Evolutionary conservation across 768 basidiomycete genomes (phyloP).

Genomic region (Lentinula aciculospora): DNA sequence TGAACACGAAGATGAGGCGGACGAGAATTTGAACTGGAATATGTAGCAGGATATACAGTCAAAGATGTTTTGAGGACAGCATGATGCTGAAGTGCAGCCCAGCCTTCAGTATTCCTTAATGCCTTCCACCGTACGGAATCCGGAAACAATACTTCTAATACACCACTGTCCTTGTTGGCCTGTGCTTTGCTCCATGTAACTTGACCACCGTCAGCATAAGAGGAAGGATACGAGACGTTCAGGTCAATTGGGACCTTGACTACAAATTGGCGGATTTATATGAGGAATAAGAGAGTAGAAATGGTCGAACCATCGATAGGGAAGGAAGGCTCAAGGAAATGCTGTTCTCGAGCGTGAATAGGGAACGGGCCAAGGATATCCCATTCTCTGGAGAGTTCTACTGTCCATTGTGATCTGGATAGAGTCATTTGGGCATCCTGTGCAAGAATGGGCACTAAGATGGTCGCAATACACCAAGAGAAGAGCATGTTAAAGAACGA

Average conservation of each 20-base stretch:
- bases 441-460: neutral
- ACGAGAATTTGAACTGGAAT: neutral
- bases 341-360: constrained; percentile 78
- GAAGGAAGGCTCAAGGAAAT: constrained; percentile 73
- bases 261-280: constrained; percentile 17
- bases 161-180: constrained; percentile 33
- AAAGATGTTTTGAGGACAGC: constrained; percentile 61
- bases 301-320: constrained; percentile 55
- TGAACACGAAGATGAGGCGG: constrained; percentile 51
- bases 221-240: constrained; percentile 52
- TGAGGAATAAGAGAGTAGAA: neutral
- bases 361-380: constrained; percentile 76
- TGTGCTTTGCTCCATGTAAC: constrained; percentile 53
- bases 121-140: constrained; percentile 54
- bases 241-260: constrained; percentile 49
- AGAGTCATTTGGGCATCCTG: neutral
- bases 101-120: constrained; percentile 74
- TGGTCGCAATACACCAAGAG: neutral
- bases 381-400: constrained; percentile 26
- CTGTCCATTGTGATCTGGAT: constrained; percentile 14
- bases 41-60: constrained; percentile 44
- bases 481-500: neutral
- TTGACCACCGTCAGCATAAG: constrained; percentile 55
- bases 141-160: constrained; percentile 60
- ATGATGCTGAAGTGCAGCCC: constrained; percentile 84